Percentiles rank a stretch among this genome's conserved stretches.
phyloP scores from a whole-genome alignment of 108 stramenopile genomes.

The Cyclotella sp. region DNA sequence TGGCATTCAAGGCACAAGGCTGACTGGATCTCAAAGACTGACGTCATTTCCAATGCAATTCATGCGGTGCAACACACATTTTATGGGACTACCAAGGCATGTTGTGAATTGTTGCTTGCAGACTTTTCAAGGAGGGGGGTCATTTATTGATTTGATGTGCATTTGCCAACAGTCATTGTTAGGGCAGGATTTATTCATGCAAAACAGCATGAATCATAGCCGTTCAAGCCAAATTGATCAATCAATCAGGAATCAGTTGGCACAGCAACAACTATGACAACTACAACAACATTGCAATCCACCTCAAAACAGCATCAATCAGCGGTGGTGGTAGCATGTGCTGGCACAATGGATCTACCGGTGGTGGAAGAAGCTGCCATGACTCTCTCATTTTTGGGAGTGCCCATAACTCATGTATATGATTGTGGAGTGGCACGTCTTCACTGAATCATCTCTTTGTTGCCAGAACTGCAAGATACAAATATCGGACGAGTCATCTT shows the following conservation, averaged over 20 bases:
- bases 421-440: slow-evolving; percentile 97
- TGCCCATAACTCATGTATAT: slow-evolving; percentile 78
- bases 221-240: slow-evolving; percentile 60
- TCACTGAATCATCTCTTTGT: slow-evolving; percentile 82
- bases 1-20: slow-evolving; percentile 45
- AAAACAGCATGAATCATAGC: slow-evolving; percentile 70
- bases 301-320: not conserved
- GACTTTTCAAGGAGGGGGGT: slow-evolving; percentile 62
- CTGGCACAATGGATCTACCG: slow-evolving; percentile 90
- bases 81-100: slow-evolving; percentile 70
- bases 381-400: slow-evolving; percentile 67
- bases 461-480: slow-evolving; percentile 75
- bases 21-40: slow-evolving; percentile 53
- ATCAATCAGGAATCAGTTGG: slow-evolving; percentile 7
- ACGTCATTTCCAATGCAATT: slow-evolving; percentile 57
- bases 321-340: slow-evolving; percentile 85
- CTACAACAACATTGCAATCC: not conserved
- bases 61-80: slow-evolving; percentile 65
- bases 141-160: slow-evolving; percentile 55
- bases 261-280: too few relatives aligned
- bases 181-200: slow-evolving; percentile 61
- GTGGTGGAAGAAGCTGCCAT: slow-evolving; percentile 93
- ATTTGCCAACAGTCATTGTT: slow-evolving; percentile 62
- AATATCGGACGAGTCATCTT: slow-evolving; percentile 87
- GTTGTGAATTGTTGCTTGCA: slow-evolving; percentile 60